phyloP scores from a whole-genome alignment of 352 stramenopile genomes.

The Albugo candida region DNA sequence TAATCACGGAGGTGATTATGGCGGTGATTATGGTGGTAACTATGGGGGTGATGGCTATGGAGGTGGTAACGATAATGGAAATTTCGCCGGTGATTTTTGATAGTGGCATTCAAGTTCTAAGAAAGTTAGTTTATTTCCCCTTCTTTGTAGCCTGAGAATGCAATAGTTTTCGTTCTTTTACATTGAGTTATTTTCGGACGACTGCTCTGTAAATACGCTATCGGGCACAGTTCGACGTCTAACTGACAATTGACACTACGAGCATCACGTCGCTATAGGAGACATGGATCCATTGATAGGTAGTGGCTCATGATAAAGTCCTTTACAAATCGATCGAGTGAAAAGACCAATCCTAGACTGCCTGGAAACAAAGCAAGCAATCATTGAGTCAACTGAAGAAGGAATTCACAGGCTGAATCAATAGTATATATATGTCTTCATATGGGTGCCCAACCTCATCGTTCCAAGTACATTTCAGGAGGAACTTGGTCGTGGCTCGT shows the following conservation, averaged over 20 bases:
- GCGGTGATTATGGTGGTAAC: not conserved
- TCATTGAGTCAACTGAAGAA: too few species aligned
- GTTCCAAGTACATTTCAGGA: conserved; percentile 38
- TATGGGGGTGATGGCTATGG: not conserved
- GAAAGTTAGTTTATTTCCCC: conserved; percentile 1
- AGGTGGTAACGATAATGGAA: not conserved
- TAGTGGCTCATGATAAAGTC: conserved; percentile 1
- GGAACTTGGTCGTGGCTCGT: conserved; percentile 51
- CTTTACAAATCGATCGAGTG: not conserved
- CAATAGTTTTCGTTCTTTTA: conserved; percentile 9
- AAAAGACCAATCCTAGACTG: not conserved
- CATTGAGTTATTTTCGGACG: conserved; percentile 7
- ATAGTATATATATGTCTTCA: not conserved
- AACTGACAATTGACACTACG: conserved; percentile 60
- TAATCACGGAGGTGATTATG: not conserved
- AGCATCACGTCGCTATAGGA: not conserved
- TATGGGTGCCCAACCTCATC: not conserved
- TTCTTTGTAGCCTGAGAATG: conserved; percentile 9
- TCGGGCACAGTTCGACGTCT: conserved; percentile 17
- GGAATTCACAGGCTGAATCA: not conserved
- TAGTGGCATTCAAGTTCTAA: not conserved
- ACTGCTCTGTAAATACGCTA: conserved; percentile 5
- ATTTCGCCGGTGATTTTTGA: conserved; percentile 10
- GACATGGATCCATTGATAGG: too few species aligned
- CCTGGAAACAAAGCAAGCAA: not conserved